Percentiles rank a stretch among this genome's conserved stretches.
These are phyloP conservation scores for Calendula officinalis DNA, from an alignment of 129 eudicot genomes.

Conservation along the genomic window DNA sequence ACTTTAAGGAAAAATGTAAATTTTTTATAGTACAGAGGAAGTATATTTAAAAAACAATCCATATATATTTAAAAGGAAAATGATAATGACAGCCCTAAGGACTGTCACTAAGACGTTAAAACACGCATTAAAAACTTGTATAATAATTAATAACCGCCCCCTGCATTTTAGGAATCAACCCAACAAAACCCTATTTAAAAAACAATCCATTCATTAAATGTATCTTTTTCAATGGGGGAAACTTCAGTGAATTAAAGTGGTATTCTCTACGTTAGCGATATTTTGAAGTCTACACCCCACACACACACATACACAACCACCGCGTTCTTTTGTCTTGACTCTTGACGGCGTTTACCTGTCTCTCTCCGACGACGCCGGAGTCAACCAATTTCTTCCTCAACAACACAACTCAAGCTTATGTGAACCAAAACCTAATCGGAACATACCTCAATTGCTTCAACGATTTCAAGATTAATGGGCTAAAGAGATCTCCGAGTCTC, in stretches of 20 bases:
- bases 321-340: conserved; percentile 24
- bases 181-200: no score
- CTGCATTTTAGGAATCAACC: no score
- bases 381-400: conserved; percentile 18
- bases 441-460: neutral
- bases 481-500: conserved; percentile 11
- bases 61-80: no score
- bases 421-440: neutral
- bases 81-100: no score
- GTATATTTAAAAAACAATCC: no score
- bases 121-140: no score
- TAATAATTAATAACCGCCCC: no score
- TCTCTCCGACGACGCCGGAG: conserved; percentile 26
- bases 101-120: no score
- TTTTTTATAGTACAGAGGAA: no score
- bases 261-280: conserved; percentile 11
- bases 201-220: no score
- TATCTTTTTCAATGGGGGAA: neutral
- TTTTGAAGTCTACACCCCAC: conserved; percentile 22
- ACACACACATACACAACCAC: conserved; percentile 26
- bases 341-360: conserved; percentile 33
- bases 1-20: no score
- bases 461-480: conserved; percentile 5
- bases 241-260: conserved; percentile 21
- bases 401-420: neutral